phyloP scores from a whole-genome alignment of 176 grass and related monocot species.

The Paspalum notatum region DNA sequence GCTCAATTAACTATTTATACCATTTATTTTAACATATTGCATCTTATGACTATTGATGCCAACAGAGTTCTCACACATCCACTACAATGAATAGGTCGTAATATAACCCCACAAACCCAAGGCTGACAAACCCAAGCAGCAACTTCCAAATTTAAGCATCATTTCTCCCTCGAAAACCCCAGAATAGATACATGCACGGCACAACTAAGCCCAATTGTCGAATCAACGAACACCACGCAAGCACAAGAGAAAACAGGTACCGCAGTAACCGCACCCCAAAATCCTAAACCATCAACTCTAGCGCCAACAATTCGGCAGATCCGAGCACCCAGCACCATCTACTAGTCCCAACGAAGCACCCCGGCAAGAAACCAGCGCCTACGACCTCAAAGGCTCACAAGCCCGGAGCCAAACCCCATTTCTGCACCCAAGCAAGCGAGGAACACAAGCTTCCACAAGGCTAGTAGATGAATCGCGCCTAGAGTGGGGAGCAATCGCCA shows the following conservation, averaged over 20 bases:
- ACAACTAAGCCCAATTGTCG: background rate
- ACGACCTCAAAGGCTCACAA: background rate
- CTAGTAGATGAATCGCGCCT: background rate
- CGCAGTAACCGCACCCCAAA: background rate
- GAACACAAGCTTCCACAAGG: background rate
- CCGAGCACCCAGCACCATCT: slow-evolving; percentile 22
- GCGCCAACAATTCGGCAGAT: slow-evolving; percentile 14
- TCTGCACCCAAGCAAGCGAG: background rate
- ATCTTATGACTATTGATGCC: background rate
- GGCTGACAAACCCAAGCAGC: background rate
- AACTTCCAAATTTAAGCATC: slow-evolving; percentile 12
- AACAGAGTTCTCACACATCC: background rate
- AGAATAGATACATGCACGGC: background rate
- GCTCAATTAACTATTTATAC: background rate
- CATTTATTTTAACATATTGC: background rate
- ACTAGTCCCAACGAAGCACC: background rate
- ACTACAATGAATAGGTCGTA: background rate
- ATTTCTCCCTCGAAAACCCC: slow-evolving; percentile 25
- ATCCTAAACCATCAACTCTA: slow-evolving; percentile 20
- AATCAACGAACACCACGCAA: slow-evolving; percentile 22
- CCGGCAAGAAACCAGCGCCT: background rate
- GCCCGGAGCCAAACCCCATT: background rate
- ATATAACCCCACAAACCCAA: background rate
- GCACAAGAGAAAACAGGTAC: background rate
- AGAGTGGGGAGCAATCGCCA: background rate